A percentile compares a stretch with the other conserved stretches of the same genome.
Evolutionary conservation across 2,329 filamentous ascomycete species (phyloP).

Genomic region (Saccharata proteae): DNA sequence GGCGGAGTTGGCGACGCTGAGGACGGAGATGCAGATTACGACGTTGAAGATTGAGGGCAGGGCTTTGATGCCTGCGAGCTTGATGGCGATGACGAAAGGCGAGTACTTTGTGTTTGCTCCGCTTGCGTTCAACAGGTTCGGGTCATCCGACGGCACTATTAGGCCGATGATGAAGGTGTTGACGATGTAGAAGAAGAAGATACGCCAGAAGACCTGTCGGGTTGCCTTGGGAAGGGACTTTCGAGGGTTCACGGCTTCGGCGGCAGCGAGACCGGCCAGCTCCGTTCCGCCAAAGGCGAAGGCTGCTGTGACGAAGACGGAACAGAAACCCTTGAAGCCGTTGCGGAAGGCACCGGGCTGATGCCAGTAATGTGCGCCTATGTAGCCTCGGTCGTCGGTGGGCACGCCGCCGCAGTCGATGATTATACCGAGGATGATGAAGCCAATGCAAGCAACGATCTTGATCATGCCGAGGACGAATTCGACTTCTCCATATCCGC

Average conservation of each 20-base stretch:
- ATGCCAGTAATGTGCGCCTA: conserved; percentile 50
- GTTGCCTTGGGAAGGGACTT: conserved; percentile 34
- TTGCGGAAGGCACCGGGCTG: conserved; percentile 43
- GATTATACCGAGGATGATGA: conserved; percentile 7
- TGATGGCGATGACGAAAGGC: conserved; percentile 55
- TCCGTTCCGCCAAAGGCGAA: conserved; percentile 53
- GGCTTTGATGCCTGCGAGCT: conserved; percentile 46
- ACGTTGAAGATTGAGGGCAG: conserved; percentile 57
- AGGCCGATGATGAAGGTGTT: conserved; percentile 32
- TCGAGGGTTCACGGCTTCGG: conserved; percentile 45
- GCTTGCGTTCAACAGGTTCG: conserved; percentile 21
- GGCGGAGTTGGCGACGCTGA: conserved; percentile 47
- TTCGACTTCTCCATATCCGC: conserved; percentile 39
- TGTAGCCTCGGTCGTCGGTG: conserved; percentile 41
- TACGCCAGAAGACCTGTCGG: conserved; percentile 37
- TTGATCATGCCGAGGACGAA: conserved; percentile 48
- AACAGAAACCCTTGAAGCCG: conserved; percentile 53
- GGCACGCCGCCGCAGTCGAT: conserved; percentile 47
- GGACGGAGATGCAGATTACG: conserved; percentile 49
- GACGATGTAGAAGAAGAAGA: conserved; percentile 34
- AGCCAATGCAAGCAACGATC: conserved; percentile 43
- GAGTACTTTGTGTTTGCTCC: conserved; percentile 33
- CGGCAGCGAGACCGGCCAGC: conserved; percentile 47
- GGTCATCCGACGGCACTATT: conserved; percentile 23
- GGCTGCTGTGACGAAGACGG: conserved; percentile 51